Base-by-base conservation (phyloP, 2,329 filamentous ascomycete species). In the Ophiostoma angusticollis region DNA sequence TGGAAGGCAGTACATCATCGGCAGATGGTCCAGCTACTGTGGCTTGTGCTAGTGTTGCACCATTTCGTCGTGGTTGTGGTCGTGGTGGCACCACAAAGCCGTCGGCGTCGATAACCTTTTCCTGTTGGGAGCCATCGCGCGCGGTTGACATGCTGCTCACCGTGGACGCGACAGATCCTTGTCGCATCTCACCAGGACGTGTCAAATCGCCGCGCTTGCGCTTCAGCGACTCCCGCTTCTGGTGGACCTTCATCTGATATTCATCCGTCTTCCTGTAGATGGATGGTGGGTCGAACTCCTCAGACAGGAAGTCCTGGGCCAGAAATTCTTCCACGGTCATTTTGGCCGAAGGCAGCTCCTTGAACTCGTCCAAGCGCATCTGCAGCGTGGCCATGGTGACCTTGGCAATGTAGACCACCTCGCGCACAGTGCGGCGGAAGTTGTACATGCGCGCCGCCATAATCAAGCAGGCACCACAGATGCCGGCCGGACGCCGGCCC, bases 401-500 rank as follows among this genome's bases (percentile, higher is more conserved):
- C 56, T 95, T 96, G 56, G 95, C 89, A 27, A 95, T 84, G 56
- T 94, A 96, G n/a, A 96, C 89, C 8, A 98, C 83, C 59, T 98
- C 91, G 22, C 86, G 76, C 11, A 93, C 78, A 0, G 86, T 94
- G 14, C 91, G 79, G 31, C 89, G 81, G 55, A 93, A 98, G 59
- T 96, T 96, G 70, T 95, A 93, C 81, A 96, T 96, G 37, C 91
- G 82, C 8, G 91, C 89, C 6, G 91, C 91, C 57, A 98, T 80
- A 45, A 98, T 83, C 34, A 98, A 72, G 49, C 87, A 93, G 11
- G 91, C 91, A 45, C 91, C 91, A 57, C 87, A 95, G 39, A 96
- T 80, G 48, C 91, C 91, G 6, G 89, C 89, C 13, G 91, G 91
- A 29, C 91, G 80, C 52, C 91, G 82, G 50, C 91, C 91, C 55